These are phyloP conservation scores for Kodamaea sp. DNA, from an alignment of 1,139 yeast species.

Conservation along the genomic window DNA sequence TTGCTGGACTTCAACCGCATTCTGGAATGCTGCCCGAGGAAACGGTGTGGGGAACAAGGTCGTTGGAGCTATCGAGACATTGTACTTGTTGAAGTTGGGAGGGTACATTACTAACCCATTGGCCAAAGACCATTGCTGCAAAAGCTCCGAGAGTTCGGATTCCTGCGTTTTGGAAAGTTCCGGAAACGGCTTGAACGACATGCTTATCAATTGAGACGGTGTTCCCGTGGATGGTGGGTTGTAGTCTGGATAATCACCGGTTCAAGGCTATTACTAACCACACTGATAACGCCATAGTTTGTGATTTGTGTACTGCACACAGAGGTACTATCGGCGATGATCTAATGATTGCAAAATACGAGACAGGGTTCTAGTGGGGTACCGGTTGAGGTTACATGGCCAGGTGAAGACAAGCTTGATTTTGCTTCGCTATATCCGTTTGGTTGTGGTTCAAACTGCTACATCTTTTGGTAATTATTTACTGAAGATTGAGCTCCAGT, in stretches of 20 bases:
- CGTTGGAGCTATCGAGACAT: constrained; percentile 76
- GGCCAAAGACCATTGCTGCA: constrained; percentile 75
- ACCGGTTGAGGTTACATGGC: no score
- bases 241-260: no score
- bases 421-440: no score
- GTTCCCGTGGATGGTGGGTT: no score
- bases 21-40: constrained; percentile 63
- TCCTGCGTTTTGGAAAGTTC: constrained; percentile 29
- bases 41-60: constrained; percentile 91
- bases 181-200: constrained; percentile 30
- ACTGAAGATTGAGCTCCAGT: no score
- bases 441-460: no score
- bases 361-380: no score
- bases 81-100: constrained; percentile 46
- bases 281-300: constrained; percentile 7
- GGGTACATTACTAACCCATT: constrained; percentile 83
- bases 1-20: constrained; percentile 68
- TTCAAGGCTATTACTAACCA: no score
- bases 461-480: no score
- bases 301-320: constrained; percentile 5
- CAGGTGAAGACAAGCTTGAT: no score
- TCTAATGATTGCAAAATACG: no score
- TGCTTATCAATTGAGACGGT: no score
- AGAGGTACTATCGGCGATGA: background rate
- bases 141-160: constrained; percentile 35